phyloP scores from a whole-genome alignment of 306 rosid genomes.

The Sphenostylis stenocarpa region DNA sequence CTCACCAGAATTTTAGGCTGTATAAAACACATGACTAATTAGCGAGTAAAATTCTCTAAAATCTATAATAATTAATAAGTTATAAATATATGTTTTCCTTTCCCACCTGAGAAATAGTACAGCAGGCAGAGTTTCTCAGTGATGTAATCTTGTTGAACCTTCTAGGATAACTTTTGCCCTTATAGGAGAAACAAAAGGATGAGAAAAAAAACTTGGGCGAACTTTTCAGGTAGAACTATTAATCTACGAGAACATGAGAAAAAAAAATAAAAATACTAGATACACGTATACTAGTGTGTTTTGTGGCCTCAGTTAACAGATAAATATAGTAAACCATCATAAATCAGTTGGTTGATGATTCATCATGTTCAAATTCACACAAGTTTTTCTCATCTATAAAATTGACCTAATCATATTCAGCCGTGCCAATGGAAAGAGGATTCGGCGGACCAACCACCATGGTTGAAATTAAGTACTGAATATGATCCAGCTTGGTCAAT shows the following conservation, averaged over 20 bases:
- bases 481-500: conserved; percentile 4
- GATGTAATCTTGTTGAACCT: conserved; percentile 19
- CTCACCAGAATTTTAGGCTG: conserved; percentile 33
- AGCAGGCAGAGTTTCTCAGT: conserved; percentile 22
- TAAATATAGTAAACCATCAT: background rate
- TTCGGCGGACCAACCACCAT: background rate
- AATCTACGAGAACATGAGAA: background rate
- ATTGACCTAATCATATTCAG: background rate
- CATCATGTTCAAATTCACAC: background rate
- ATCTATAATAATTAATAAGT: conserved; percentile 18
- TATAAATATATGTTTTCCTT: background rate
- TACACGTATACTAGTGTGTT: background rate
- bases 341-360: background rate
- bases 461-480: conserved; percentile 9
- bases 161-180: conserved; percentile 28
- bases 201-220: conserved; percentile 15
- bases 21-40: conserved; percentile 21
- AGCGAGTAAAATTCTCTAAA: conserved; percentile 21
- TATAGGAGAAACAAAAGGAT: conserved; percentile 13
- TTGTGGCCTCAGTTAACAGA: conserved; percentile 1
- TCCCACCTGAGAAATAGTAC: conserved; percentile 14
- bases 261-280: background rate
- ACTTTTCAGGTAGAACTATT: background rate
- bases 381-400: background rate
- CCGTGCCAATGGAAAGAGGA: background rate